Evolutionary conservation across 2,329 filamentous ascomycete species (phyloP).

Genomic region (Monosporascus ibericus): DNA sequence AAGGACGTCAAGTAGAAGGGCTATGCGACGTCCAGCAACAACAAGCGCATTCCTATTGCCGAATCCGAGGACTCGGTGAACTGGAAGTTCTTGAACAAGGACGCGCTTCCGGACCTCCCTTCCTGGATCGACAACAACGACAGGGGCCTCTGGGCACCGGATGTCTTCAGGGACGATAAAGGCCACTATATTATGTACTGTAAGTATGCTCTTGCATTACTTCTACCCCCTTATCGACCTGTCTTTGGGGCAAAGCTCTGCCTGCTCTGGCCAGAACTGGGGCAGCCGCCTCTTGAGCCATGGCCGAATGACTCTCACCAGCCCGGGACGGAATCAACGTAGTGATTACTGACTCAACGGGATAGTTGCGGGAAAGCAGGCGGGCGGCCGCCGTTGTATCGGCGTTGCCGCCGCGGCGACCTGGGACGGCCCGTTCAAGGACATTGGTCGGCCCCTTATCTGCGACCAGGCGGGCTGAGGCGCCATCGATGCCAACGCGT

Average conservation of each 20-base stretch:
- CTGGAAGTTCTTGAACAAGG: constrained; percentile 19
- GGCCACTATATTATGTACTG: constrained; percentile 26
- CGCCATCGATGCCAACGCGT: constrained; percentile 24
- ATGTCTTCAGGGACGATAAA: constrained; percentile 24
- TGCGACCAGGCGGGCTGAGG: constrained; percentile 22
- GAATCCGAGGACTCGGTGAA: constrained; percentile 18
- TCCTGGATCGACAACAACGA: constrained; percentile 20
- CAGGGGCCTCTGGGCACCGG: constrained; percentile 22
- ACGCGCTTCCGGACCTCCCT: constrained; percentile 21
- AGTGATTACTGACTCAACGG: neutral
- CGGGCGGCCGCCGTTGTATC: constrained; percentile 23
- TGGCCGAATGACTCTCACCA: too few relatives aligned
- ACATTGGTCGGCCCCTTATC: constrained; percentile 17
- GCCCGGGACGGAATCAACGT: neutral
- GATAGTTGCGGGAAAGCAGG: constrained; percentile 14
- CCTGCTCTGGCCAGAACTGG: too few relatives aligned
- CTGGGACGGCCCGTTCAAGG: constrained; percentile 20
- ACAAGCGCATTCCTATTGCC: constrained; percentile 21
- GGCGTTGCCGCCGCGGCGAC: constrained; percentile 21
- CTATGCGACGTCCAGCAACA: constrained; percentile 23
- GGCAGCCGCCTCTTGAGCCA: too few relatives aligned
- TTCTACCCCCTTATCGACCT: neutral
- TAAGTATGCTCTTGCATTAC: neutral
- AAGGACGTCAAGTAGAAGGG: constrained; percentile 23
- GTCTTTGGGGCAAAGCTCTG: too few relatives aligned